Percentiles rank a stretch among this genome's conserved stretches.
These are phyloP conservation scores for Yamagishiella unicocca DNA, from an alignment of 139 green algal genomes.

Conservation along the genomic window DNA sequence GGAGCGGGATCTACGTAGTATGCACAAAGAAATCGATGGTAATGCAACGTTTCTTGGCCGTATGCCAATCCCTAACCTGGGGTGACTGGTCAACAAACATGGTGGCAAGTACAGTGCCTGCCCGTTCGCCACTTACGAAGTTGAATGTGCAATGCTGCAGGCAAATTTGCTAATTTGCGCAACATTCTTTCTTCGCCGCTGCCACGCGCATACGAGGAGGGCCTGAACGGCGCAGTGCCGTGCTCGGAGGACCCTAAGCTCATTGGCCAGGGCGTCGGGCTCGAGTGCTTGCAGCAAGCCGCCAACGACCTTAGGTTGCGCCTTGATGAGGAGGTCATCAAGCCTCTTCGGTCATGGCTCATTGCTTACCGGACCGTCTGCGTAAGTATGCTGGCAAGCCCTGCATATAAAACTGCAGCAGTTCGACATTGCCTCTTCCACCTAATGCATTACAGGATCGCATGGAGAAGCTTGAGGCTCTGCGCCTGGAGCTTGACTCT, in stretches of 20 bases:
- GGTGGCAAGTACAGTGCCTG: no score
- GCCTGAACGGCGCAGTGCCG: constrained; percentile 75
- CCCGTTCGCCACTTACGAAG: no score
- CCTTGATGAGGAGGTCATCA: constrained; percentile 85
- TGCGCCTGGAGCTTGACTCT: constrained; percentile 90
- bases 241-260: constrained; percentile 58
- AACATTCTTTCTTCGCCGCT: constrained; percentile 80
- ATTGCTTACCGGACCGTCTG: constrained; percentile 75
- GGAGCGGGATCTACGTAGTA: constrained; percentile 84
- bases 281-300: constrained; percentile 77
- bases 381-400: constrained; percentile 53
- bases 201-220: constrained; percentile 86
- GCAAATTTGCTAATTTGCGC: constrained; percentile 64
- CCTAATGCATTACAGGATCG: constrained; percentile 61
- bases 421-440: no score
- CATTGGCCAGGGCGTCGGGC: constrained; percentile 81
- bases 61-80: background rate
- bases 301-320: constrained; percentile 75
- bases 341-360: constrained; percentile 85
- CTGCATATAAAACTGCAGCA: no score
- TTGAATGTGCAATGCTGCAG: constrained; percentile 37
- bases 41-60: constrained; percentile 35
- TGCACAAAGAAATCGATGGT: constrained; percentile 86
- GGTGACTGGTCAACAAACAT: background rate
- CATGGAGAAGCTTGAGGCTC: constrained; percentile 83